Evolutionary conservation across 495 filamentous ascomycete species (phyloP).

Genomic region (Haplographium delicatum): DNA sequence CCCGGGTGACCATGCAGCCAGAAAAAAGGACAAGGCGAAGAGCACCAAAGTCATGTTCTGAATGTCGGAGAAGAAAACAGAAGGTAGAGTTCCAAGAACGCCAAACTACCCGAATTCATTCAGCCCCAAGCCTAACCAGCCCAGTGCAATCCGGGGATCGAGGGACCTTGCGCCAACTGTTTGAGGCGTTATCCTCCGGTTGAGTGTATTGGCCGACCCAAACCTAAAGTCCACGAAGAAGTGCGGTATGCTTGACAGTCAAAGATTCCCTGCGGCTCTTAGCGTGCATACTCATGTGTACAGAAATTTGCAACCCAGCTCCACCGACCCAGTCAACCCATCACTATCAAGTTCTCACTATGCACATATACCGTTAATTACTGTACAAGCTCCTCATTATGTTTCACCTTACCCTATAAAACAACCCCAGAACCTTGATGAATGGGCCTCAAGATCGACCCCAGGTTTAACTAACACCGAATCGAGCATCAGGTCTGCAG

Average conservation of each 20-base stretch:
- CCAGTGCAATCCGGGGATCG: slow-evolving; percentile 9
- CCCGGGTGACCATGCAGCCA: too few relatives aligned
- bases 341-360: background rate
- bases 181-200: slow-evolving; percentile 11
- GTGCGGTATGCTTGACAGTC: background rate
- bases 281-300: background rate
- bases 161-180: slow-evolving; percentile 11
- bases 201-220: slow-evolving; percentile 1
- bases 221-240: background rate
- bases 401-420: background rate
- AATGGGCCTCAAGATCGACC: background rate
- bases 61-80: background rate
- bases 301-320: background rate
- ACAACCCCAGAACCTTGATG: background rate
- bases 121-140: background rate
- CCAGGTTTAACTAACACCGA: background rate
- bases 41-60: background rate
- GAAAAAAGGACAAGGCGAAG: background rate
- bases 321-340: background rate
- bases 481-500: background rate
- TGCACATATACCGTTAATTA: background rate
- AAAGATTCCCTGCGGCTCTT: background rate
- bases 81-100: background rate
- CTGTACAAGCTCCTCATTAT: background rate
- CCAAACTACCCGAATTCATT: background rate